Conservation (phyloP, 306 rosid species). For the Carpinus viminea region DNA sequence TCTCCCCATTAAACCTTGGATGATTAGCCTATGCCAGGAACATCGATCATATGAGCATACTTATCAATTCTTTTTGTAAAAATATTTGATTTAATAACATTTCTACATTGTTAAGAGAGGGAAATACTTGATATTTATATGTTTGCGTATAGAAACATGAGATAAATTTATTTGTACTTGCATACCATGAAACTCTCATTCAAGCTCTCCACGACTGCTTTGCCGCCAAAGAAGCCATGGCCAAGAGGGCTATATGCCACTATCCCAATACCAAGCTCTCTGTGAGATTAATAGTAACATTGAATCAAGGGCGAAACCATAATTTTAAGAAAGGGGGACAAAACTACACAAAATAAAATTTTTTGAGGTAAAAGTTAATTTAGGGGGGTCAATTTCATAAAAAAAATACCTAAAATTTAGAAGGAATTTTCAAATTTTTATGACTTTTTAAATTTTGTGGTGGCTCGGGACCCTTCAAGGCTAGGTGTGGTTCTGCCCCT, state of each 20-base stretch:
- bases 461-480: no score
- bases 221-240: slow-evolving; percentile 69
- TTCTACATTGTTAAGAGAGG: neutral
- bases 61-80: neutral
- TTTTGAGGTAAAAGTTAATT: no score
- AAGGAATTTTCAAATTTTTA: no score
- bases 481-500: no score
- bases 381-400: no score
- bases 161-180: slow-evolving; percentile 9
- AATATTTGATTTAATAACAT: neutral
- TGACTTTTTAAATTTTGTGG: no score
- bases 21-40: slow-evolving; percentile 43
- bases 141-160: neutral
- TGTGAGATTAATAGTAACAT: slow-evolving; percentile 16
- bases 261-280: slow-evolving; percentile 74
- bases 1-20: slow-evolving; percentile 67
- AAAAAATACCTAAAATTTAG: neutral
- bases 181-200: slow-evolving; percentile 55
- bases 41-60: slow-evolving; percentile 9
- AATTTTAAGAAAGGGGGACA: no score
- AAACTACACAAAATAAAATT: no score
- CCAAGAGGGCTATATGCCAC: slow-evolving; percentile 77
- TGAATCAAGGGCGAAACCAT: neutral
- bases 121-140: slow-evolving; percentile 4
- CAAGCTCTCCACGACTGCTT: slow-evolving; percentile 53